Evolutionary conservation across 2,329 filamentous ascomycete genomes (phyloP).

Genomic region (Furcasterigmium furcatum): DNA sequence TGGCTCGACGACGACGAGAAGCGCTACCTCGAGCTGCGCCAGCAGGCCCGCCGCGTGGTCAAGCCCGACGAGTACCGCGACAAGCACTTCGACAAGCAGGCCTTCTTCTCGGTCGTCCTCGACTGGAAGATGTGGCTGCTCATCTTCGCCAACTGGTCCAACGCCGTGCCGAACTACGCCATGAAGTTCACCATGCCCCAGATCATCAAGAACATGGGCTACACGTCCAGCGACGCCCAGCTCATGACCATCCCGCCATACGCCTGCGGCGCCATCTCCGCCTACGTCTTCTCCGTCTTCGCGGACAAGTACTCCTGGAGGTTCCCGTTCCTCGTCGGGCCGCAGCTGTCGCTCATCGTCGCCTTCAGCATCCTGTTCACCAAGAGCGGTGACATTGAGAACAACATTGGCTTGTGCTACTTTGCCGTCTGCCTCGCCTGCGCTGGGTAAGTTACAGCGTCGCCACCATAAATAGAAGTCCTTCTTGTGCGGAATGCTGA

Average conservation of each 20-base stretch:
- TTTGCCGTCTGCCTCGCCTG: constrained; percentile 40
- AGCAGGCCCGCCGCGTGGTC: constrained; percentile 23
- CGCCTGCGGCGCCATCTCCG: constrained; percentile 25
- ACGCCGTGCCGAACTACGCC: constrained; percentile 30
- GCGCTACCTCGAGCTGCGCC: constrained; percentile 33
- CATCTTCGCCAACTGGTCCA: constrained; percentile 38
- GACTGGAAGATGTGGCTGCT: constrained; percentile 45
- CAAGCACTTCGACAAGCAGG: constrained; percentile 25
- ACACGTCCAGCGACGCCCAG: constrained; percentile 24
- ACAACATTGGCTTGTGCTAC: constrained; percentile 37
- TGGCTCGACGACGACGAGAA: constrained; percentile 37
- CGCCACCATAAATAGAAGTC: not conserved
- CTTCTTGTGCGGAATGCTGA: too few relatives aligned
- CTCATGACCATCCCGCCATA: constrained; percentile 32
- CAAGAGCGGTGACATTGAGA: constrained; percentile 28
- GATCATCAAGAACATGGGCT: constrained; percentile 38
- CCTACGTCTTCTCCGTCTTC: constrained; percentile 25
- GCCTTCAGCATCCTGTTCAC: constrained; percentile 30
- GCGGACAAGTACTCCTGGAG: constrained; percentile 33
- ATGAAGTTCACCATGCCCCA: constrained; percentile 31
- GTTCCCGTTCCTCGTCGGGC: constrained; percentile 32
- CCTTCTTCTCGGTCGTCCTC: constrained; percentile 33
- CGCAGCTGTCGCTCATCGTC: constrained; percentile 28
- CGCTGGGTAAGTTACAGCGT: constrained; percentile 14
- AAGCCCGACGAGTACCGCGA: constrained; percentile 17